Base-by-base conservation (phyloP, 768 basidiomycete genomes). In the Coprinellus micaceus region DNA sequence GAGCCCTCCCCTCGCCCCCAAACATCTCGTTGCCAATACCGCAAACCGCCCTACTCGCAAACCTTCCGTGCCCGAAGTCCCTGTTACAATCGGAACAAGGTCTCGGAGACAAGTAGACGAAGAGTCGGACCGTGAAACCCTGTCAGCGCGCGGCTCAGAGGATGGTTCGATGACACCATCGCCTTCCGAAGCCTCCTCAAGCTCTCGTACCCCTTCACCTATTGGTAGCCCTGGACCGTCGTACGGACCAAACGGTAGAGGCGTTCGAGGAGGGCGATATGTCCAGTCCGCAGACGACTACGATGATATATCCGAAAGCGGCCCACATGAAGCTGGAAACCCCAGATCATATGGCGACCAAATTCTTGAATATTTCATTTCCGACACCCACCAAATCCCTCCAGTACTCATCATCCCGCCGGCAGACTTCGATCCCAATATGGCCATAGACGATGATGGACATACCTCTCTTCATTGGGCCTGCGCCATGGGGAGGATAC, bases 381-480 rank as follows among this genome's bases (percentile, higher is more conserved):
- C 96, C 44, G 97, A 99, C 71, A 91, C 94, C 39, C 89, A 90
- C 59, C 89, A 93, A 66, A 85, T 95, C 28, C 97, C 97, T 9
- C 79, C 83, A 22, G 76, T 97, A 56, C 85, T 99, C 62, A 86
- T 96, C 58, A 81, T 81, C 39, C 97, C 94, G 15, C 94, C 96
- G 4, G 66, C 82, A 39, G 91, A 97, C 71, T 95, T 97, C 68
- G 94, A 98, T 69, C 86, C 97, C 12, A 94, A 98, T 64, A 89
- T 94, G 77, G 85, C 88, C 30, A 98, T 99, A 59, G 97, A 99
- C 73, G 97, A 98, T 60, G 97, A 99, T 66, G 94, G 93, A 0
- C 97, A 99, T 68, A 97, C 95, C 0, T 85, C 97, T 21, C 74
- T 99, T 13, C 97, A 99, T 63, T 99, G 97, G 97, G 96, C 95